Conservation (phyloP, 345 rosid genomes). For the Rhizophora mangle region DNA sequence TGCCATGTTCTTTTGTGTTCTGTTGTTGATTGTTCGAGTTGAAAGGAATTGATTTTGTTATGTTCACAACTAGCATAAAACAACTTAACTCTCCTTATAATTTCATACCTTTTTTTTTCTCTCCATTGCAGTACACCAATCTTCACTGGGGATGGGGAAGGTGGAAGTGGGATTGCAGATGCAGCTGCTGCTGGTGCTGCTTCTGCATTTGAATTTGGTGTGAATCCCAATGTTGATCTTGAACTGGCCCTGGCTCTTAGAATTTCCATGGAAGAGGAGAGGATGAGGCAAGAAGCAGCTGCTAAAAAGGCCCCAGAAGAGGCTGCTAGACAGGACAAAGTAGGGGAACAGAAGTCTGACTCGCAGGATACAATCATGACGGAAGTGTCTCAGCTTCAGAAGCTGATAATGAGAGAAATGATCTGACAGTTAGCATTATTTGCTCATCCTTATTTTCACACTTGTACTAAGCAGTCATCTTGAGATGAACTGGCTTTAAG, state of each 20-base stretch:
- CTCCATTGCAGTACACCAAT: constrained; percentile 49
- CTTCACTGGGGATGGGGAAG: constrained; percentile 67
- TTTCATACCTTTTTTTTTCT: constrained; percentile 5
- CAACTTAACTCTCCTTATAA: neutral
- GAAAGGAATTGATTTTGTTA: too few species aligned
- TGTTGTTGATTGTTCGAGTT: too few species aligned
- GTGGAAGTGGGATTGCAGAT: constrained; percentile 71
- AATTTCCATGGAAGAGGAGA: constrained; percentile 81
- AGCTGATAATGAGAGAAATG: constrained; percentile 41
- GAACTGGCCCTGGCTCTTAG: constrained; percentile 73
- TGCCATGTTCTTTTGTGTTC: too few species aligned
- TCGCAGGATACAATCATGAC: constrained; percentile 53
- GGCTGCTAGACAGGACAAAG: constrained; percentile 47
- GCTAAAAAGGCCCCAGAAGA: constrained; percentile 70
- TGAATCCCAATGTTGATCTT: constrained; percentile 75
- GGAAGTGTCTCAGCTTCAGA: constrained; percentile 46
- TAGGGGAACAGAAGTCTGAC: constrained; percentile 41
- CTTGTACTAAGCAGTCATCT: neutral
- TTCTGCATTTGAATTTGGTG: constrained; percentile 64
- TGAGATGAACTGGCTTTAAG: neutral
- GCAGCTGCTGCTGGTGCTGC: constrained; percentile 61
- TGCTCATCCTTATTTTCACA: neutral
- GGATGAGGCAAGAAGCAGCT: constrained; percentile 75
- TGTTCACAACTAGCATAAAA: neutral
- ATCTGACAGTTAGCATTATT: constrained; percentile 38